Base-by-base conservation (phyloP, 495 filamentous ascomycete species). In the Margaritispora aquatica region DNA sequence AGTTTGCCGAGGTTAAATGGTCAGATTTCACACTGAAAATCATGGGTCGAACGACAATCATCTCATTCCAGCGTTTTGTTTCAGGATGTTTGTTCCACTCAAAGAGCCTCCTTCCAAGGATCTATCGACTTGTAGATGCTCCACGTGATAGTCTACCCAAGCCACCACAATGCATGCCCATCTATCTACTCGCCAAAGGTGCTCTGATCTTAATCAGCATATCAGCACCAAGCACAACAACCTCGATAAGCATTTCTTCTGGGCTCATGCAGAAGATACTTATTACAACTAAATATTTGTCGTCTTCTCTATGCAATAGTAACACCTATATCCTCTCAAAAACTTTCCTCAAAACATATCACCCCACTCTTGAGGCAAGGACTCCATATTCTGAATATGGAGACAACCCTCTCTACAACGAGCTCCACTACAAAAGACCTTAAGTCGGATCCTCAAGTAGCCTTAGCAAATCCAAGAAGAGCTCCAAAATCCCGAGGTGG, bases 401-500 rank as follows among this genome's bases (percentile, higher is more conserved):
- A 38, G 11, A 41, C 5, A 23, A 9, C 13, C 26, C n/a, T n/a
- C n/a, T n/a, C n/a, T n/a, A n/a, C n/a, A n/a, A 10, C 20, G 9
- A 54, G 26, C 21, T 15, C 22, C 34, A 41, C 41, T 13, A 21
- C 10, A 13, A 17, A 36, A 38, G 34, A 29, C 29, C 36, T 24
- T 22, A 48, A 41, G 19, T 29, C 21, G 24, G 26, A 24, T 20
- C 1, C 38, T 20, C 19, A 26, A 19, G 24, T 20, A 38, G 52
- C 51, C 19, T 20, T 27, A 20, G 1, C 20, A 10, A 56, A 67
- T 61, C 57, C 60, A 51, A 60, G 67, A 62, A 58, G 65, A 55
- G 50, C 61, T 19, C 57, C 58, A 27, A 63, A 65, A 26, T 62
- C 61, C 20, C 41, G 63, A 26, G 54, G 54, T 57, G 66, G 60